phyloP scores from a whole-genome alignment of 495 filamentous ascomycete genomes.

The Neurospora tetrasperma region DNA sequence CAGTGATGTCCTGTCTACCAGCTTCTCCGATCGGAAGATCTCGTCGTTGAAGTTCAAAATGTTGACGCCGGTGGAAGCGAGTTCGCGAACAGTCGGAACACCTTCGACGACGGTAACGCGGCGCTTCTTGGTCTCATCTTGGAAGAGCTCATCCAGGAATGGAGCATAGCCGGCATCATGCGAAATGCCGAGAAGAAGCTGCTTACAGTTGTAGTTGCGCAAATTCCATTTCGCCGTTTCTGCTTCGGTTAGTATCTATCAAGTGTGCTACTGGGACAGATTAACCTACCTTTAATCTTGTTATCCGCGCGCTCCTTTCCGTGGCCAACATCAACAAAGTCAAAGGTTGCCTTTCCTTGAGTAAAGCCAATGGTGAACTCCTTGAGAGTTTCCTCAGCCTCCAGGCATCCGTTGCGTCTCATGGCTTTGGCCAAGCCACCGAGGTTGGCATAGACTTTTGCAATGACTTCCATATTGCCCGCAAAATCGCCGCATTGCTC shows the following conservation, averaged over 20 bases:
- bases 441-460: constrained; percentile 60
- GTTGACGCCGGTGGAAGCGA: constrained; percentile 47
- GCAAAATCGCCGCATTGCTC: constrained; percentile 32
- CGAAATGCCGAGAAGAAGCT: constrained; percentile 69
- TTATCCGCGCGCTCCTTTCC: constrained; percentile 60
- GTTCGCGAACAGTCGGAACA: constrained; percentile 55
- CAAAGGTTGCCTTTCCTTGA: constrained; percentile 55
- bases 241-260: constrained; percentile 20
- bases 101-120: constrained; percentile 69
- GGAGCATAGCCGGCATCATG: constrained; percentile 65
- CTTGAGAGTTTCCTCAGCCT: constrained; percentile 41
- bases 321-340: constrained; percentile 65
- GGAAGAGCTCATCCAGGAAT: constrained; percentile 54
- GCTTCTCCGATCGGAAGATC: constrained; percentile 56
- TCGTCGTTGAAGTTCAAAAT: constrained; percentile 47
- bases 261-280: not conserved
- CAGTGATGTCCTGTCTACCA: constrained; percentile 25
- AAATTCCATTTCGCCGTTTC: constrained; percentile 48
- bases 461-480: constrained; percentile 50
- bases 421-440: constrained; percentile 51
- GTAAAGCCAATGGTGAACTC: constrained; percentile 73
- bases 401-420: constrained; percentile 46
- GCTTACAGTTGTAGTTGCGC: constrained; percentile 70
- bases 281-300: constrained; percentile 56
- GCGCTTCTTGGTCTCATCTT: constrained; percentile 41